phyloP scores from a whole-genome alignment of 2,329 filamentous ascomycete species.

The Penicillium verrucosum region DNA sequence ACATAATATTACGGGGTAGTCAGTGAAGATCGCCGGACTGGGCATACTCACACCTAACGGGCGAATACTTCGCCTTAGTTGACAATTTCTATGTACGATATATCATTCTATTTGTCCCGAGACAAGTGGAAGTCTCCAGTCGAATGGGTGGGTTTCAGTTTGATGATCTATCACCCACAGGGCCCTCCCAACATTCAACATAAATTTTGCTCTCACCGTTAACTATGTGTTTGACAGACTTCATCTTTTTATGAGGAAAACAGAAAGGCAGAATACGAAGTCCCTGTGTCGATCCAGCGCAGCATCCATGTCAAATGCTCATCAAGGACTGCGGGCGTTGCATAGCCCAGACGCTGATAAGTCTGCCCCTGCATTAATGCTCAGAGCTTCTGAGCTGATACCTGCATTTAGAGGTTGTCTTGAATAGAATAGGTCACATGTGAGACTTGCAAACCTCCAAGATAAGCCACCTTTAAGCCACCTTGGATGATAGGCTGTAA shows the following conservation, averaged over 20 bases:
- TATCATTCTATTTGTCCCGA: constrained; percentile 2
- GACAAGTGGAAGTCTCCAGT: neutral
- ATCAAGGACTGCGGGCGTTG: neutral
- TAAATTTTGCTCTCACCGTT: neutral
- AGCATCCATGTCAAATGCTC: neutral
- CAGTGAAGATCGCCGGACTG: neutral
- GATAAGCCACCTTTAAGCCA: neutral
- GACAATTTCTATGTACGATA: constrained; percentile 18
- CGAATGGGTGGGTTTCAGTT: neutral
- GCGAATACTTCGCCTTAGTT: neutral
- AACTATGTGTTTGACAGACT: neutral
- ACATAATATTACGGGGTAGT: neutral
- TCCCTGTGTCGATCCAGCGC: neutral
- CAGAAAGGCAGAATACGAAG: neutral
- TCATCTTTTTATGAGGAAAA: no score
- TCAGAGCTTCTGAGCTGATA: neutral
- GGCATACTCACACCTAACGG: neutral
- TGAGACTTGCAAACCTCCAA: neutral
- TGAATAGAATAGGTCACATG: neutral
- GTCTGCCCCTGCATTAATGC: constrained; percentile 4
- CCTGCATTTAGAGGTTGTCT: neutral
- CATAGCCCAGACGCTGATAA: neutral
- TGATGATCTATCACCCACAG: neutral
- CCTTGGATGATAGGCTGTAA: neutral
- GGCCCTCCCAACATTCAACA: neutral